phyloP scores from a whole-genome alignment of 2,329 filamentous ascomycete species.

The Cladobotryum mycophilum region DNA sequence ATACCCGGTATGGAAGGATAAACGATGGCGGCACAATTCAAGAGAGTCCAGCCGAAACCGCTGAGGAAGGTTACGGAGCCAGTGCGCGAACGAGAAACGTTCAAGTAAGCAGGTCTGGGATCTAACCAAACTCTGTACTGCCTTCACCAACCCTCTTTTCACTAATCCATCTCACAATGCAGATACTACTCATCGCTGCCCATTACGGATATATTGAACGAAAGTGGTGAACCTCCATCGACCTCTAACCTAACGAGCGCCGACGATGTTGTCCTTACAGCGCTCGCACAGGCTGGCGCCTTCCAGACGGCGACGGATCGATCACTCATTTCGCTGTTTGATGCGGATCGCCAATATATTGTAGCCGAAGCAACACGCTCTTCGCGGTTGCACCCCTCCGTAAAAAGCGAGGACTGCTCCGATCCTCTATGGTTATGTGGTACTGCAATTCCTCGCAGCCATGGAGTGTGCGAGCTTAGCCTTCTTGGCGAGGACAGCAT shows the following conservation, averaged over 20 bases:
- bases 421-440: slow-evolving; percentile 24
- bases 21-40: no score
- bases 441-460: slow-evolving; percentile 24
- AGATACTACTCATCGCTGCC: slow-evolving; percentile 13
- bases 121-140: no score
- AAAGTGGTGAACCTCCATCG: slow-evolving; percentile 17
- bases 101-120: no score
- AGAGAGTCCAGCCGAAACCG: no score
- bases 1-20: no score
- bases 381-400: slow-evolving; percentile 26
- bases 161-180: background rate
- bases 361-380: slow-evolving; percentile 44
- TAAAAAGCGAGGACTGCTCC: slow-evolving; percentile 9
- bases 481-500: slow-evolving; percentile 2
- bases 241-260: slow-evolving; percentile 21
- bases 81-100: no score
- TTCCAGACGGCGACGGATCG: slow-evolving; percentile 37
- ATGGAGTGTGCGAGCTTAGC: slow-evolving; percentile 23
- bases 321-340: slow-evolving; percentile 46
- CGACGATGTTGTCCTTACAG: slow-evolving; percentile 37
- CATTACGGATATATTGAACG: slow-evolving; percentile 17
- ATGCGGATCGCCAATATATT: slow-evolving; percentile 40
- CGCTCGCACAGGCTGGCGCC: slow-evolving; percentile 44
- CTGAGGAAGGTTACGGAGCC: no score
- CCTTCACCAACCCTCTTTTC: no score